Evolutionary conservation across 1,284 basidiomycete species (phyloP).

Genomic region (Puccinia hordei): DNA sequence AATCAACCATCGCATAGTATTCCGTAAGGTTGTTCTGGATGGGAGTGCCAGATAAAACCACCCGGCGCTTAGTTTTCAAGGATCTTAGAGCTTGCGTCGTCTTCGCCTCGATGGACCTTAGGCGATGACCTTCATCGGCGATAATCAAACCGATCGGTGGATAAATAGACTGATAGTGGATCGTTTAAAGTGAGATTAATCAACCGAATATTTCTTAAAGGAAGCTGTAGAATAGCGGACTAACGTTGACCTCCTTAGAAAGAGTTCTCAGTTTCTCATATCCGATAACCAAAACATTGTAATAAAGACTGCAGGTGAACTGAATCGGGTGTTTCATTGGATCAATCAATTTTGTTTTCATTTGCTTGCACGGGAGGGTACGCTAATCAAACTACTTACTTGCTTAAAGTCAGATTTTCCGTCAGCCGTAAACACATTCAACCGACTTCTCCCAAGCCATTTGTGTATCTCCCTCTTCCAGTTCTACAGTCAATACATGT

Average conservation of each 20-base stretch:
- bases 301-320: conserved; percentile 65
- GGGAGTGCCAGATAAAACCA: conserved; percentile 91
- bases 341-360: not conserved
- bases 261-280: conserved; percentile 71
- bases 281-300: conserved; percentile 85
- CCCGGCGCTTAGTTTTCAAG: conserved; percentile 53
- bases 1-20: conserved; percentile 95
- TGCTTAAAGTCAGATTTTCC: conserved; percentile 48
- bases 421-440: conserved; percentile 47
- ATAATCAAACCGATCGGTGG: conserved; percentile 90
- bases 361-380: not conserved
- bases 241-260: conserved; percentile 31
- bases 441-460: conserved; percentile 62
- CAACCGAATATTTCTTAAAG: too few relatives aligned
- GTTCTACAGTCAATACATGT: conserved; percentile 65
- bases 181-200: not conserved
- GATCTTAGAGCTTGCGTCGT: conserved; percentile 78
- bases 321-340: not conserved
- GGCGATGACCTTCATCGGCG: conserved; percentile 94
- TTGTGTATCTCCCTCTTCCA: conserved; percentile 96
- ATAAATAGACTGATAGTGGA: conserved; percentile 58
- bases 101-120: conserved; percentile 90
- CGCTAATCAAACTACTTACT: conserved; percentile 7
- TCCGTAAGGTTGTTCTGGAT: conserved; percentile 89
- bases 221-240: not conserved